Percentiles rank a stretch among this genome's conserved stretches.
Conservation (phyloP, 2,329 filamentous ascomycete species). For the Coniella lustricola region DNA sequence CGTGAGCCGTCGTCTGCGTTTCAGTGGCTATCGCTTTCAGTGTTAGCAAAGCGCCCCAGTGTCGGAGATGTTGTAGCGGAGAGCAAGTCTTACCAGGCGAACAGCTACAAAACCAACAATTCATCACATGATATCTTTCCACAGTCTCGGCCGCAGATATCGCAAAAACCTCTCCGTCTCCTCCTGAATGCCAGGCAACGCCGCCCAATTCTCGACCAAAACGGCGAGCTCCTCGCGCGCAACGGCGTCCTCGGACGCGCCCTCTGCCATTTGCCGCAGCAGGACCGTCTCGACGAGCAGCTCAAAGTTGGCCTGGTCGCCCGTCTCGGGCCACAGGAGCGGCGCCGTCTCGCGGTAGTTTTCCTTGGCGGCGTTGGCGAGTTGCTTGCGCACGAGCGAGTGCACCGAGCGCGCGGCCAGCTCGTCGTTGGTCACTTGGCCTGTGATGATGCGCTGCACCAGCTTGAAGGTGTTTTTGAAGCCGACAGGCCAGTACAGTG, state of each 20-base stretch:
- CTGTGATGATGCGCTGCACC: slow-evolving; percentile 21
- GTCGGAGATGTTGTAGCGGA: too few relatives aligned
- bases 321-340: slow-evolving; percentile 14
- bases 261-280: slow-evolving; percentile 11
- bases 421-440: slow-evolving; percentile 22
- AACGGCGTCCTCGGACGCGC: slow-evolving; percentile 7
- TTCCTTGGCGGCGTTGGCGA: slow-evolving; percentile 14
- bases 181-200: slow-evolving; percentile 12
- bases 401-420: slow-evolving; percentile 13
- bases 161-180: slow-evolving; percentile 12
- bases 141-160: slow-evolving; percentile 12
- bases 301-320: slow-evolving; percentile 16
- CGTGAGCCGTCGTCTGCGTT: too few relatives aligned
- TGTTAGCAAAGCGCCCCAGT: too few relatives aligned
- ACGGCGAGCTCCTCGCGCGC: slow-evolving; percentile 14
- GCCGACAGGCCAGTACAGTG: slow-evolving; percentile 15
- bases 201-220: slow-evolving; percentile 14
- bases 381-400: slow-evolving; percentile 15
- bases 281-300: slow-evolving; percentile 15
- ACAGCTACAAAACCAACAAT: too few relatives aligned
- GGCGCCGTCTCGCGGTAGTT: slow-evolving; percentile 13
- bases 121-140: slow-evolving; percentile 6
- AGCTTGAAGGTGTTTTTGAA: slow-evolving; percentile 21
- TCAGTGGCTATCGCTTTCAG: too few relatives aligned
- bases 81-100: too few relatives aligned